Evolutionary conservation across 495 filamentous ascomycete species (phyloP).

Genomic region (Collariella sp.): DNA sequence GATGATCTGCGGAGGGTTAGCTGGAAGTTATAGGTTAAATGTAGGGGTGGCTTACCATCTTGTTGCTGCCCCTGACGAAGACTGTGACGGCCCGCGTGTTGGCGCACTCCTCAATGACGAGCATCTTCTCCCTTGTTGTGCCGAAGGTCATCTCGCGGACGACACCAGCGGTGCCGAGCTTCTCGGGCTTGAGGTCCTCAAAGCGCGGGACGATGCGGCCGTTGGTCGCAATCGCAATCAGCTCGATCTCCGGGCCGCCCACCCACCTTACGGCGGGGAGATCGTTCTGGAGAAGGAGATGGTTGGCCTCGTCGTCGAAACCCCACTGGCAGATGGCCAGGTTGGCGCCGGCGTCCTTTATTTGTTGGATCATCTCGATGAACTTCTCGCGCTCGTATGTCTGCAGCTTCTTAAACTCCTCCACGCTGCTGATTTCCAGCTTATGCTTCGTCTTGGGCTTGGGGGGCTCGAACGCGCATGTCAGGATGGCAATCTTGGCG

Average conservation of each 20-base stretch:
- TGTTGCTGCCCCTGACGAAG: conserved; percentile 96
- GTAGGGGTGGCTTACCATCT: conserved; percentile 62
- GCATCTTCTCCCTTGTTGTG: conserved; percentile 97
- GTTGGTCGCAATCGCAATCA: conserved; percentile 98
- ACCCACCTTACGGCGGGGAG: conserved; percentile 97
- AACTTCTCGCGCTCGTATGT: conserved; percentile 94
- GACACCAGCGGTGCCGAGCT: conserved; percentile 81
- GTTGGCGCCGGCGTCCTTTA: conserved; percentile 96
- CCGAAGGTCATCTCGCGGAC: conserved; percentile 94
- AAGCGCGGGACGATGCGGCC: conserved; percentile 95
- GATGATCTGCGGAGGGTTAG: conserved; percentile 61
- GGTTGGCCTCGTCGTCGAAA: conserved; percentile 98
- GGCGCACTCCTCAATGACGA: conserved; percentile 97
- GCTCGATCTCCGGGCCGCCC: conserved; percentile 93
- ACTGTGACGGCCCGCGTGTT: conserved; percentile 94
- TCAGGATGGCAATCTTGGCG: conserved; percentile 94
- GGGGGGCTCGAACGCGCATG: conserved; percentile 97
- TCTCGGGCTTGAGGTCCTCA: conserved; percentile 82
- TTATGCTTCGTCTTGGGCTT: conserved; percentile 99
- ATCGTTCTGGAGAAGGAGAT: conserved; percentile 89
- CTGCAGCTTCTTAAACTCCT: conserved; percentile 95
- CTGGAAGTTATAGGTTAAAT: conserved; percentile 2
- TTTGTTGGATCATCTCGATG: conserved; percentile 94
- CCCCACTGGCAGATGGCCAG: conserved; percentile 99
- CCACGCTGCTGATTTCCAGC: conserved; percentile 93